A percentile compares a stretch with the other conserved stretches of the same genome.
Evolutionary conservation across 2,329 filamentous ascomycete species (phyloP).

Genomic region (Apiospora phragmitis): DNA sequence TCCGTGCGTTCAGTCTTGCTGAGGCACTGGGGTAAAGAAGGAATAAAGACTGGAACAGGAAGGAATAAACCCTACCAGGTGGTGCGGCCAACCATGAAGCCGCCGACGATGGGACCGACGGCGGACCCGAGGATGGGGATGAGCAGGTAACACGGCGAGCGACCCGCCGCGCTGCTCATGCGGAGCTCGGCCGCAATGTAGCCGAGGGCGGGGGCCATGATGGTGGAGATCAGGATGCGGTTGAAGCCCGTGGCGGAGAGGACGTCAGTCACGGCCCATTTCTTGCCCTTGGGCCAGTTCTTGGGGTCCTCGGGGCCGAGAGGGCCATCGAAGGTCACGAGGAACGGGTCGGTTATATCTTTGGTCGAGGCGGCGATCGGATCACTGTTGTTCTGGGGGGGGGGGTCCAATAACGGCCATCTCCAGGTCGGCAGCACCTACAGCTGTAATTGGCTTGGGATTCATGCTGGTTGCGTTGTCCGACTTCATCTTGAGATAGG

Average conservation of each 20-base stretch:
- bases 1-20: too few relatives aligned
- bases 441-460: not conserved
- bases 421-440: not conserved
- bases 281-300: slow-evolving; percentile 39
- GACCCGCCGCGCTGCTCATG: slow-evolving; percentile 48
- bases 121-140: slow-evolving; percentile 41
- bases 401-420: not conserved
- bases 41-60: too few relatives aligned
- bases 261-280: slow-evolving; percentile 51
- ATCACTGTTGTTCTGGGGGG: not conserved
- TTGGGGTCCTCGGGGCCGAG: slow-evolving; percentile 38
- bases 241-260: slow-evolving; percentile 52
- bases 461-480: not conserved
- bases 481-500: not conserved
- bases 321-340: slow-evolving; percentile 25
- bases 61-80: too few relatives aligned
- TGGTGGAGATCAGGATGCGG: slow-evolving; percentile 51
- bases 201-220: slow-evolving; percentile 51
- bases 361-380: not conserved
- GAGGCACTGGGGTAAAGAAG: too few relatives aligned
- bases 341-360: slow-evolving; percentile 15
- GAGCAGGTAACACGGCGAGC: slow-evolving; percentile 38
- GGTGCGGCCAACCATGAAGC: slow-evolving; percentile 36
- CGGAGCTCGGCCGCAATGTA: slow-evolving; percentile 51
- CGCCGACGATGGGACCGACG: slow-evolving; percentile 40